phyloP scores from a whole-genome alignment of 176 grass and related monocot species.

The Urochloa ruziziensis region DNA sequence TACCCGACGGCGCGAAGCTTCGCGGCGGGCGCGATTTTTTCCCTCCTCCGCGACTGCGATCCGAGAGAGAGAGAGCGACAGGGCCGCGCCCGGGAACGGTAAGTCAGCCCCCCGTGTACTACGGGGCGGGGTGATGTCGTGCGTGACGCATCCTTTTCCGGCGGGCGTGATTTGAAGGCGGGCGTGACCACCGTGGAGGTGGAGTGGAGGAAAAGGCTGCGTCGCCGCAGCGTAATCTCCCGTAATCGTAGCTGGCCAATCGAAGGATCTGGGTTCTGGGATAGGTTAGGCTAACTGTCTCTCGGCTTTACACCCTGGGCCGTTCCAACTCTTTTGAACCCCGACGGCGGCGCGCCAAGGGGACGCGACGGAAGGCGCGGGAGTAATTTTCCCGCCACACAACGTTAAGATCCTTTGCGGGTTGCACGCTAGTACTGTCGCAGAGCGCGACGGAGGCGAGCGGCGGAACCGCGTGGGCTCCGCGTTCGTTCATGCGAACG shows the following conservation, averaged over 20 bases:
- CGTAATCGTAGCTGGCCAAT: background rate
- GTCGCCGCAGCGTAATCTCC: background rate
- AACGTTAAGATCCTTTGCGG: background rate
- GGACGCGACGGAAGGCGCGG: background rate
- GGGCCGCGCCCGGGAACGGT: too few species aligned
- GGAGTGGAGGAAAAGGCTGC: too few species aligned
- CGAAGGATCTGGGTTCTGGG: background rate
- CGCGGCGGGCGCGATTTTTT: too few species aligned
- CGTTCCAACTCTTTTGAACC: background rate
- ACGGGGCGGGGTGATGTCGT: background rate
- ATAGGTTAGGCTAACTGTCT: background rate
- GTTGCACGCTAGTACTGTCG: too few species aligned
- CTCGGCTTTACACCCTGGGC: too few species aligned
- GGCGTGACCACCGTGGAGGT: too few species aligned
- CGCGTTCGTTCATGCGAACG: background rate
- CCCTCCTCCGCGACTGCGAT: too few species aligned
- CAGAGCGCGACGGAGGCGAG: too few species aligned
- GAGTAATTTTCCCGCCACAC: conserved; percentile 15
- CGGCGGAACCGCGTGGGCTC: conserved; percentile 8
- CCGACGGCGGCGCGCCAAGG: too few species aligned
- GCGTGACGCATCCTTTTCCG: background rate
- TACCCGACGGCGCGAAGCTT: too few species aligned
- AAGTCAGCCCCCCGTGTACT: background rate
- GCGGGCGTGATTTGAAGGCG: background rate
- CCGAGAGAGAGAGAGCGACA: too few species aligned